These are phyloP conservation scores for Mycena venus DNA, from an alignment of 768 basidiomycete species.

Conservation along the genomic window DNA sequence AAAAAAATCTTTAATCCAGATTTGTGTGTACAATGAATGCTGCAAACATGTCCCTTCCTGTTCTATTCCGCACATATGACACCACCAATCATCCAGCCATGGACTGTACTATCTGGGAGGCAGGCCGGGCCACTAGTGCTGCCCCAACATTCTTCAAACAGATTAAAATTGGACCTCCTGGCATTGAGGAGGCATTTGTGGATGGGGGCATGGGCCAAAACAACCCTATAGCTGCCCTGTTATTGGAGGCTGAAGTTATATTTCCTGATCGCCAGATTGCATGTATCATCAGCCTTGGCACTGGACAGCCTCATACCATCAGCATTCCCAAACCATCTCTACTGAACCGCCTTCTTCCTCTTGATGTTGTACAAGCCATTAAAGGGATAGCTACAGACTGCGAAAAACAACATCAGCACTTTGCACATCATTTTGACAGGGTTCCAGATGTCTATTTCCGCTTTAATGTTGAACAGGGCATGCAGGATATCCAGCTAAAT, in stretches of 20 bases:
- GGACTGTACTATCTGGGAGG: background rate
- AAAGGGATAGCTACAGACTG: background rate
- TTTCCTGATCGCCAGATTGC: background rate
- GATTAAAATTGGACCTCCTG: background rate
- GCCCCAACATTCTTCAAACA: too few relatives aligned
- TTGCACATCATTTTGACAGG: background rate
- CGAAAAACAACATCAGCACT: background rate
- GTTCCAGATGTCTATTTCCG: background rate
- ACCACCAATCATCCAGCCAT: background rate
- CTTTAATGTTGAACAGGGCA: background rate
- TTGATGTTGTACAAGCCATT: background rate
- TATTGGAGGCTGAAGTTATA: background rate
- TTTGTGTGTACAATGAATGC: background rate
- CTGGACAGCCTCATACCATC: background rate
- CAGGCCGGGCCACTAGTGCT: background rate
- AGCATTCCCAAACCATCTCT: background rate
- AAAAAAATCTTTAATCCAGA: background rate
- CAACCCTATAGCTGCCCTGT: background rate
- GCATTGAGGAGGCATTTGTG: background rate
- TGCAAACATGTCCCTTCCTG: background rate
- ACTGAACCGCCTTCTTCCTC: background rate
- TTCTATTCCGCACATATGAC: too few relatives aligned
- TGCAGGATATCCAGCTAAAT: background rate
- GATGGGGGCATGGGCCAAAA: conserved; percentile 3
- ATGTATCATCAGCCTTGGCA: background rate